A percentile compares a stretch with the other conserved stretches of the same genome.
Evolutionary conservation across 148 eudicot species (phyloP).

Genomic region (Chenopodium quinoa): DNA sequence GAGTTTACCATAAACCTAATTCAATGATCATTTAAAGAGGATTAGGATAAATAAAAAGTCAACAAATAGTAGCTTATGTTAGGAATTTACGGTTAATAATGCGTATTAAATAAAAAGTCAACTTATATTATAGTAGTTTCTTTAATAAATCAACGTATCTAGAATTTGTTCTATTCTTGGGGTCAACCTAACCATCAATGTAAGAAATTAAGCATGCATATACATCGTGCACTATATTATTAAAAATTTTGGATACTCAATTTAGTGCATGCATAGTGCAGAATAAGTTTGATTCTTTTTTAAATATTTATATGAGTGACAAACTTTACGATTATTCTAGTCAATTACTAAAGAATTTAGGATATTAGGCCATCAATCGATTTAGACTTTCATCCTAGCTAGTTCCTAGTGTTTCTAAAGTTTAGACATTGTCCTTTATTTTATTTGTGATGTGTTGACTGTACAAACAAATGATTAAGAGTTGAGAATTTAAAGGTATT

Average conservation of each 20-base stretch:
- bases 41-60: neutral
- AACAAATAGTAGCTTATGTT: too few species aligned
- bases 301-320: neutral
- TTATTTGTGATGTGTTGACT: too few species aligned
- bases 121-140: neutral
- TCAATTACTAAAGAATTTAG: neutral
- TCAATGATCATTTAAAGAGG: too few species aligned
- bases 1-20: neutral
- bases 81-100: too few species aligned
- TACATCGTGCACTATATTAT: neutral
- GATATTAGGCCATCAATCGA: neutral
- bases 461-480: neutral
- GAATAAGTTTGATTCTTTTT: too few species aligned
- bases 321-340: neutral
- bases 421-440: neutral
- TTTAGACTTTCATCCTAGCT: neutral
- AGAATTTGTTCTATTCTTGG: neutral
- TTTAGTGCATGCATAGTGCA: too few species aligned
- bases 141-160: neutral
- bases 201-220: too few species aligned
- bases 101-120: neutral
- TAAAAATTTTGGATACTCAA: neutral
- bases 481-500: too few species aligned
- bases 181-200: neutral
- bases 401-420: neutral